Evolutionary conservation across 805 yeast species (phyloP).

Genomic region (Pichia kluyveri): DNA sequence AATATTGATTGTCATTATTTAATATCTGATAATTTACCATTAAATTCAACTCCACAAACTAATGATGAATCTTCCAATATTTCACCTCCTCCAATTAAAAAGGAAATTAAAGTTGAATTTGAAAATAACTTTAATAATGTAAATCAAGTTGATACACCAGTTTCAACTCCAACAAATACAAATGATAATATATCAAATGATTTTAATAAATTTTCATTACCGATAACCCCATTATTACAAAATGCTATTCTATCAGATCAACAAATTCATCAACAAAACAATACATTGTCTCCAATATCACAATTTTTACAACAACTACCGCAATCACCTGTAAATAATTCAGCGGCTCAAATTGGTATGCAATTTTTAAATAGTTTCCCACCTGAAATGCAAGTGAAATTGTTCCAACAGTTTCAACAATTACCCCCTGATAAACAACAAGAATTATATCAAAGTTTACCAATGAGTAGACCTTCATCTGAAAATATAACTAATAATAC

Average conservation of each 20-base stretch:
- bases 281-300: slow-evolving; percentile 7
- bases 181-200: neutral
- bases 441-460: slow-evolving; percentile 10
- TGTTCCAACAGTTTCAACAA: slow-evolving; percentile 11
- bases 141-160: neutral
- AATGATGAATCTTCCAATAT: neutral
- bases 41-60: neutral
- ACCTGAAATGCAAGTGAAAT: slow-evolving; percentile 10
- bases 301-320: slow-evolving; percentile 8
- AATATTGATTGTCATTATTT: slow-evolving; percentile 66
- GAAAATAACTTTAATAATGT: too few species aligned
- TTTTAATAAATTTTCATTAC: neutral
- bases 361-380: slow-evolving; percentile 11
- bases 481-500: neutral
- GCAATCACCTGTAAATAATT: slow-evolving; percentile 4
- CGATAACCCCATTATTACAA: neutral
- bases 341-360: slow-evolving; percentile 9
- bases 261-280: neutral
- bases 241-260: neutral
- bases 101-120: too few species aligned
- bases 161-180: neutral
- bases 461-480: slow-evolving; percentile 4
- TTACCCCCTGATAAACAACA: slow-evolving; percentile 13
- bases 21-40: neutral
- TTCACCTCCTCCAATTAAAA: too few species aligned